phyloP scores from a whole-genome alignment of 331 rosid species.

The Acacia pycnantha region DNA sequence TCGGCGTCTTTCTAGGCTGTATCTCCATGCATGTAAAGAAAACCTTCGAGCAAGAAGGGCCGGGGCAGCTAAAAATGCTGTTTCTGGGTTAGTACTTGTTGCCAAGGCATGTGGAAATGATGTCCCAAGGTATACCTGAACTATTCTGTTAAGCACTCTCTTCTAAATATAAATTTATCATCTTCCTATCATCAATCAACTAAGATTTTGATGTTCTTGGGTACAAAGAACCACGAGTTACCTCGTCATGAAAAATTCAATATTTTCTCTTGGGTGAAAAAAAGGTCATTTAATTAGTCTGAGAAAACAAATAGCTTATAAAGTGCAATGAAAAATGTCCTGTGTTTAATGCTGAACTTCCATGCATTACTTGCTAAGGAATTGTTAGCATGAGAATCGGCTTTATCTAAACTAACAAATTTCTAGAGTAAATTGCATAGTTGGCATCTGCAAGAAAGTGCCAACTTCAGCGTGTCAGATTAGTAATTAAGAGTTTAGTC shows the following conservation, averaged over 20 bases:
- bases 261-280: neutral
- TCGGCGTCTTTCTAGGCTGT: slow-evolving; percentile 88
- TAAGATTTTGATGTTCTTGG: slow-evolving; percentile 9
- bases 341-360: slow-evolving; percentile 7
- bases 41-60: slow-evolving; percentile 55
- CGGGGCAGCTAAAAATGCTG: slow-evolving; percentile 86
- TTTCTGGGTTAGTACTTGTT: slow-evolving; percentile 87
- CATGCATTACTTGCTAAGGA: neutral
- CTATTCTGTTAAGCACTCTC: slow-evolving; percentile 17
- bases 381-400: slow-evolving; percentile 4
- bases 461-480: slow-evolving; percentile 18
- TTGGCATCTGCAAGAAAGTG: slow-evolving; percentile 15
- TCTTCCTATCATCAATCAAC: slow-evolving; percentile 17
- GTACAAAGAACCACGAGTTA: slow-evolving; percentile 6
- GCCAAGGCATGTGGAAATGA: slow-evolving; percentile 99
- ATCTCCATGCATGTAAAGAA: slow-evolving; percentile 87
- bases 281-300: neutral
- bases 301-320: neutral
- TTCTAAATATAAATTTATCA: neutral
- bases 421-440: neutral
- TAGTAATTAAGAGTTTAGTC: slow-evolving; percentile 22
- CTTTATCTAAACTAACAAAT: slow-evolving; percentile 13
- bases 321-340: neutral
- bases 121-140: slow-evolving; percentile 75
- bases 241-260: neutral